These are phyloP conservation scores for Melampsora occidentalis DNA, from an alignment of 1,284 basidiomycete genomes.

Conservation along the genomic window DNA sequence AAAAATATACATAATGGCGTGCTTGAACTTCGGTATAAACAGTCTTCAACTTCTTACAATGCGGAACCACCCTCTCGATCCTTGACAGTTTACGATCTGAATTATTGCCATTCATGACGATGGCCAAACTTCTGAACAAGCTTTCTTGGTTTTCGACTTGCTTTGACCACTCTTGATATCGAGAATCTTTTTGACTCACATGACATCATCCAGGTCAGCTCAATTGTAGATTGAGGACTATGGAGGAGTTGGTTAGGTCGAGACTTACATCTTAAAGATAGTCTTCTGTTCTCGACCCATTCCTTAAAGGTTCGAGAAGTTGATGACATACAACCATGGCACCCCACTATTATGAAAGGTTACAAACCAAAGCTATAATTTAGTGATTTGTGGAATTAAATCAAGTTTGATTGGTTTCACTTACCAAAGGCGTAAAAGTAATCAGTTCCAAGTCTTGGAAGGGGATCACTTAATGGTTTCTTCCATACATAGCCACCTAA, in stretches of 20 bases:
- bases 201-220: neutral
- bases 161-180: slow-evolving; percentile 30
- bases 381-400: neutral
- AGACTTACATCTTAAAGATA: slow-evolving; percentile 20
- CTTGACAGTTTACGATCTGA: slow-evolving; percentile 19
- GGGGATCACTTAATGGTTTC: slow-evolving; percentile 29
- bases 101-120: slow-evolving; percentile 34
- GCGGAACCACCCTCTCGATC: slow-evolving; percentile 32
- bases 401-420: neutral
- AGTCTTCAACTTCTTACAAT: slow-evolving; percentile 24
- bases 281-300: slow-evolving; percentile 35
- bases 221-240: neutral
- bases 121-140: slow-evolving; percentile 20
- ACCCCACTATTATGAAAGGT: slow-evolving; percentile 18
- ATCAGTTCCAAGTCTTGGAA: slow-evolving; percentile 27
- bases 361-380: neutral
- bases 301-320: slow-evolving; percentile 35
- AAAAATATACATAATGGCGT: slow-evolving; percentile 34
- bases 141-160: slow-evolving; percentile 1
- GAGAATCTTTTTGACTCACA: neutral
- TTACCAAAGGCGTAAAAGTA: slow-evolving; percentile 34
- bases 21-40: slow-evolving; percentile 42
- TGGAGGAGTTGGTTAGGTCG: neutral
- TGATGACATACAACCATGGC: slow-evolving; percentile 37
- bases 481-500: slow-evolving; percentile 38